Evolutionary conservation across 208 protist species (phyloP).

Genomic region (Trypanosoma lewisi): DNA sequence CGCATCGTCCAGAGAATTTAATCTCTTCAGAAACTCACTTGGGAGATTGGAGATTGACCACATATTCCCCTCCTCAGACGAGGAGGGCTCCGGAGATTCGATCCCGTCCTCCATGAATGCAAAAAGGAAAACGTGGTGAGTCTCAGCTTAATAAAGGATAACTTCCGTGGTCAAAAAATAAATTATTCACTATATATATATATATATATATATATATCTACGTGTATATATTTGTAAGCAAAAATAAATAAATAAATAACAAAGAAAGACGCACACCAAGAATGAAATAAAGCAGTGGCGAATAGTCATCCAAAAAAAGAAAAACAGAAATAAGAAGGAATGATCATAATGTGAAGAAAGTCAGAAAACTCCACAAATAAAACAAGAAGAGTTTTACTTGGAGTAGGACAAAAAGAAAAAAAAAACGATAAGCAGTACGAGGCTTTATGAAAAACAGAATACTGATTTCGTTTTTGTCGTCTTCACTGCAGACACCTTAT

Average conservation of each 20-base stretch:
- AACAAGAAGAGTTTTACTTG: conserved; percentile 7
- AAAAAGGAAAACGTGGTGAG: not conserved
- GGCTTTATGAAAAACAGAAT: conserved; percentile 11
- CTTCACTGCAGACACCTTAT: conserved; percentile 10
- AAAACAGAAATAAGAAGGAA: too few relatives aligned
- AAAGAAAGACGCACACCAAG: conserved; percentile 21
- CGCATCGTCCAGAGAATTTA: conserved; percentile 26
- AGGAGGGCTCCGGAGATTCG: not conserved
- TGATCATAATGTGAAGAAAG: too few relatives aligned
- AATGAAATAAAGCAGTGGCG: too few relatives aligned
- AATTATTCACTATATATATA: too few relatives aligned
- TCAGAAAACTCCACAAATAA: not conserved
- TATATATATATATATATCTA: conserved; percentile 2
- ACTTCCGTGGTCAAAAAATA: not conserved
- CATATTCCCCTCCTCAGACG: not conserved
- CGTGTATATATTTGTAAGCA: not conserved
- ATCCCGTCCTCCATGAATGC: not conserved
- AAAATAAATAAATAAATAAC: not conserved
- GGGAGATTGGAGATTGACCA: conserved; percentile 4
- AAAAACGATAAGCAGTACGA: conserved; percentile 10
- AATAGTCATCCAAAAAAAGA: too few relatives aligned
- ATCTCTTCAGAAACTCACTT: conserved; percentile 21
- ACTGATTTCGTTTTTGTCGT: not conserved
- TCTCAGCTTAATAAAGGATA: conserved; percentile 4
- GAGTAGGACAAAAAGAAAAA: not conserved